phyloP scores from a whole-genome alignment of 2,329 filamentous ascomycete species.

The Plectosphaerella cucumerina region DNA sequence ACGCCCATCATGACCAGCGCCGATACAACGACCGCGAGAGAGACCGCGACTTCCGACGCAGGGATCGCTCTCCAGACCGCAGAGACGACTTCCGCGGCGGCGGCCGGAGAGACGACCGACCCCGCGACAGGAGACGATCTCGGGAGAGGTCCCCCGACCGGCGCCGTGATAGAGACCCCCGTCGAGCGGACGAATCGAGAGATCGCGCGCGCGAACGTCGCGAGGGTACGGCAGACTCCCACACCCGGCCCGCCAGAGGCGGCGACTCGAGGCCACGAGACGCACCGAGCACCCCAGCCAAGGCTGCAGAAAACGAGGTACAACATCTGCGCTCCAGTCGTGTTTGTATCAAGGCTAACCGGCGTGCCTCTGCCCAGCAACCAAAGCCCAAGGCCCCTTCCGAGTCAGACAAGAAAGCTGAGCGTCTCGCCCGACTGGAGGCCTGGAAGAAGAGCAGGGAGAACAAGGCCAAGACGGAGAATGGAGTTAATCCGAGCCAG shows the following conservation, averaged over 20 bases:
- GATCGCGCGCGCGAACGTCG: conserved; percentile 60
- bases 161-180: conserved; percentile 54
- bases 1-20: conserved; percentile 41
- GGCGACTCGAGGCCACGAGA: conserved; percentile 32
- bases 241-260: conserved; percentile 61
- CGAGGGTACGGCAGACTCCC: conserved; percentile 69
- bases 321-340: background rate
- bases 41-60: conserved; percentile 58
- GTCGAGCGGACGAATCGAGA: conserved; percentile 67
- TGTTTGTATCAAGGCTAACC: background rate
- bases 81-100: conserved; percentile 62
- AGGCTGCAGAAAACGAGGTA: background rate
- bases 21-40: conserved; percentile 55
- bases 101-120: conserved; percentile 48
- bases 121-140: conserved; percentile 60
- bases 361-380: background rate
- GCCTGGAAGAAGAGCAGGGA: conserved; percentile 92
- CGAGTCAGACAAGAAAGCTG: conserved; percentile 74
- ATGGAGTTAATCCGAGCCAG: conserved; percentile 60
- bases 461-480: conserved; percentile 68
- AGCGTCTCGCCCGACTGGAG: conserved; percentile 75
- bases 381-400: conserved; percentile 48
- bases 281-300: background rate
- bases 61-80: conserved; percentile 67
- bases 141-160: conserved; percentile 54